Conservation (phyloP, 2,329 filamentous ascomycete species). For the Aspergillus alliaceus region DNA sequence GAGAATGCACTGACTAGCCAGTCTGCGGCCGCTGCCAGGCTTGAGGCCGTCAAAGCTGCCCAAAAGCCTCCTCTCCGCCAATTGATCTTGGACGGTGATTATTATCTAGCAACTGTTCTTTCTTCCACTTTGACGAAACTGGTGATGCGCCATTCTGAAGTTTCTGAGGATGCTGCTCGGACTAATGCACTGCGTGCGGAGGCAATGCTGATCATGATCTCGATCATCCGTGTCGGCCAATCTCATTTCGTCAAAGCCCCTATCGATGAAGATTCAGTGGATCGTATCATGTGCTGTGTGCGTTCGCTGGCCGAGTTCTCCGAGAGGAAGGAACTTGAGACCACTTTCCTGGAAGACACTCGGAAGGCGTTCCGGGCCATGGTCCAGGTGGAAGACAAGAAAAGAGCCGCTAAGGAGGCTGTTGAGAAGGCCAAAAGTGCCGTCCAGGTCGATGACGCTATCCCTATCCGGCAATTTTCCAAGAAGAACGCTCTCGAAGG, state of each 20-base stretch:
- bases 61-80: slow-evolving; percentile 94
- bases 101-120: slow-evolving; percentile 92
- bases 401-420: slow-evolving; percentile 91
- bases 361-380: slow-evolving; percentile 94
- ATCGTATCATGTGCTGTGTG: slow-evolving; percentile 97
- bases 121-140: slow-evolving; percentile 94
- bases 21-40: slow-evolving; percentile 81
- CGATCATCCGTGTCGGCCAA: slow-evolving; percentile 94
- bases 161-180: slow-evolving; percentile 78
- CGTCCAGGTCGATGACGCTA: slow-evolving; percentile 92
- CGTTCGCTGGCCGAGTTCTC: slow-evolving; percentile 87
- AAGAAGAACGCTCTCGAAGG: slow-evolving; percentile 86
- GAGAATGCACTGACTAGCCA: slow-evolving; percentile 94
- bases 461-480: slow-evolving; percentile 86
- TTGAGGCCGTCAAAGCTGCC: slow-evolving; percentile 95
- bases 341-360: slow-evolving; percentile 91
- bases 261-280: slow-evolving; percentile 97
- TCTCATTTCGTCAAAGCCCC: slow-evolving; percentile 98
- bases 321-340: slow-evolving; percentile 85
- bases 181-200: slow-evolving; percentile 94
- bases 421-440: slow-evolving; percentile 90
- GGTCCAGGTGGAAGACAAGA: slow-evolving; percentile 97
- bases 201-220: slow-evolving; percentile 99
- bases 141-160: slow-evolving; percentile 94
- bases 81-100: slow-evolving; percentile 94